Evolutionary conservation across 2,329 filamentous ascomycete species (phyloP).

Genomic region (Aspergillus sclerotialis): DNA sequence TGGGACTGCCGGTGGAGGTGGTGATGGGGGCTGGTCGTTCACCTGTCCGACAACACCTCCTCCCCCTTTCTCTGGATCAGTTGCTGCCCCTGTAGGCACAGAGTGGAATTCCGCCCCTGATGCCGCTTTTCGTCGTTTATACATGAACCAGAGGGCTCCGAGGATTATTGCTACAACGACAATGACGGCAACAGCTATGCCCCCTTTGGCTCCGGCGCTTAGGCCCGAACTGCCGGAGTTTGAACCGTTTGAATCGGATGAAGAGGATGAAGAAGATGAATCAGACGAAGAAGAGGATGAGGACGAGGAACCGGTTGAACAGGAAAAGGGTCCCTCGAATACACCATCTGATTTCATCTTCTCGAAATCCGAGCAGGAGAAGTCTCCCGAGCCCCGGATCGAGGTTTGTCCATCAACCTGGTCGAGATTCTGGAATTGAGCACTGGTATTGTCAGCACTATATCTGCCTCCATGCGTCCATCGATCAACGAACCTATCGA

Average conservation of each 20-base stretch:
- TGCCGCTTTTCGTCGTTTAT: constrained; percentile 9
- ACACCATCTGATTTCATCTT: constrained; percentile 7
- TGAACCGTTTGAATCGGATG: background rate
- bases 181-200: constrained; percentile 33
- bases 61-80: background rate
- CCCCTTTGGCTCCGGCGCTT: constrained; percentile 20
- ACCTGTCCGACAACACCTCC: background rate
- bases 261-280: background rate
- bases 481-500: constrained; percentile 12
- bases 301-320: constrained; percentile 6
- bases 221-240: constrained; percentile 8
- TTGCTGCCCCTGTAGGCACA: background rate
- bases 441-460: constrained; percentile 3
- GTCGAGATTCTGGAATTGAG: constrained; percentile 18
- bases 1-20: background rate
- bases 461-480: background rate
- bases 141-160: constrained; percentile 10
- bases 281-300: background rate
- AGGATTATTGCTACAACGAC: constrained; percentile 23
- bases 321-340: constrained; percentile 14
- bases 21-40: background rate
- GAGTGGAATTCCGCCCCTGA: too few species aligned
- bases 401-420: constrained; percentile 14
- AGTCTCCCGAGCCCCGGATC: constrained; percentile 13
- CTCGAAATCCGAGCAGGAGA: constrained; percentile 17